Percentiles rank a stretch among this genome's conserved stretches.
Evolutionary conservation across 768 basidiomycete genomes (phyloP).

Genomic region (Basidioascus undulatus): DNA sequence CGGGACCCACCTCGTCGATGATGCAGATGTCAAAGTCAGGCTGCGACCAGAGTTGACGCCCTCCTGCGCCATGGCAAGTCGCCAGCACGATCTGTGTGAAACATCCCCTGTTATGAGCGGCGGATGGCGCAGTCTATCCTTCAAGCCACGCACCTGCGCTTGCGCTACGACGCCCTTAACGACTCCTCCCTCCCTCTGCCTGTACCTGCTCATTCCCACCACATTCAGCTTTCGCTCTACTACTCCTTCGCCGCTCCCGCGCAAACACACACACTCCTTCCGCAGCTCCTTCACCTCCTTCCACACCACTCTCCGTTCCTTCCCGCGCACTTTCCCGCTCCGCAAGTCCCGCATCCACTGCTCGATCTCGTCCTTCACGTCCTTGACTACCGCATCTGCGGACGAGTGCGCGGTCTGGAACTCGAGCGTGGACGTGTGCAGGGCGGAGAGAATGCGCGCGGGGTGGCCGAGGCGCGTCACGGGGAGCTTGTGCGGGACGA

Average conservation of each 20-base stretch:
- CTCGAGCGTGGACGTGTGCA: slow-evolving; percentile 21
- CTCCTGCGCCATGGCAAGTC: slow-evolving; percentile 53
- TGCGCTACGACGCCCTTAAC: slow-evolving; percentile 54
- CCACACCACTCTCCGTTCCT: slow-evolving; percentile 62
- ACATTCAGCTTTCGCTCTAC: too few relatives aligned
- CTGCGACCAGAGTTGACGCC: not conserved
- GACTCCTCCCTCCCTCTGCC: slow-evolving; percentile 64
- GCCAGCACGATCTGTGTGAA: slow-evolving; percentile 47
- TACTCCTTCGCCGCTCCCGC: too few relatives aligned
- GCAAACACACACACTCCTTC: slow-evolving; percentile 71
- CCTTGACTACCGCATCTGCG: slow-evolving; percentile 51
- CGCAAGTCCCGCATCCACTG: slow-evolving; percentile 15
- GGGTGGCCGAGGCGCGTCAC: slow-evolving; percentile 88
- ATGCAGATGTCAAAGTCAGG: slow-evolving; percentile 67
- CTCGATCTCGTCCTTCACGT: slow-evolving; percentile 71
- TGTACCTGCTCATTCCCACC: too few relatives aligned
- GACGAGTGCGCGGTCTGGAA: slow-evolving; percentile 22
- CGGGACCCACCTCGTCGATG: slow-evolving; percentile 44
- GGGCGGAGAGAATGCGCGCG: slow-evolving; percentile 52
- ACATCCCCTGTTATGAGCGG: not conserved
- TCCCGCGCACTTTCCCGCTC: slow-evolving; percentile 22
- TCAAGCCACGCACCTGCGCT: slow-evolving; percentile 33
- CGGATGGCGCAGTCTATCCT: not conserved
- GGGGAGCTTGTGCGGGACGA: slow-evolving; percentile 20
- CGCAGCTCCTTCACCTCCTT: slow-evolving; percentile 61